A percentile compares a stretch with the other conserved stretches of the same genome.
Evolutionary conservation across 108 stramenopile genomes (phyloP).

Genomic region (Nitzschia putrida): DNA sequence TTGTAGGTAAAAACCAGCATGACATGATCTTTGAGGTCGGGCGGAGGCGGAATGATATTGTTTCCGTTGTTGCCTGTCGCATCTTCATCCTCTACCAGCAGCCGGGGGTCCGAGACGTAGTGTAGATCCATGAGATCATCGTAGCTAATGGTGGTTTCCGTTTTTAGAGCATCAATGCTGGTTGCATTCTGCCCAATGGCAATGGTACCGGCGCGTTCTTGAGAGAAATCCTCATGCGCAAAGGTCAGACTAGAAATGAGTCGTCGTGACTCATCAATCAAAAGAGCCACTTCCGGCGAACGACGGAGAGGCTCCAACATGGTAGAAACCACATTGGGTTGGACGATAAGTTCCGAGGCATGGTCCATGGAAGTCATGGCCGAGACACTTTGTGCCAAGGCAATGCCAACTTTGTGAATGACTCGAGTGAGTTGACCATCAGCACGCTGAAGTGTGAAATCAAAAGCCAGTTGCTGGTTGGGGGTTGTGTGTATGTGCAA

Average conservation of each 20-base stretch:
- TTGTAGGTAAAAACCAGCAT: conserved; percentile 77
- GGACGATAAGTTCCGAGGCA: conserved; percentile 69
- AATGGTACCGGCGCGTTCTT: neutral
- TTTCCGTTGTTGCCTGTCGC: conserved; percentile 9
- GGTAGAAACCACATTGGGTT: conserved; percentile 61
- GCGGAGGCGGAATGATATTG: conserved; percentile 47
- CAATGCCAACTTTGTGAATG: conserved; percentile 65
- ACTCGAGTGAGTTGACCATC: conserved; percentile 41
- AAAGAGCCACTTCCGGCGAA: conserved; percentile 66
- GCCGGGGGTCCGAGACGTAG: conserved; percentile 45
- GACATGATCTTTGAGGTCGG: conserved; percentile 70
- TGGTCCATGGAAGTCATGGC: conserved; percentile 57
- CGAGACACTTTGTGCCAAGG: conserved; percentile 54
- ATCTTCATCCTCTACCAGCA: no score
- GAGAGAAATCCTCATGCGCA: conserved; percentile 33
- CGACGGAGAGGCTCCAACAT: conserved; percentile 70
- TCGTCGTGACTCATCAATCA: conserved; percentile 51
- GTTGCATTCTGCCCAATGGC: neutral
- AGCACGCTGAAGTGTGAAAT: conserved; percentile 48
- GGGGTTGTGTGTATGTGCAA: conserved; percentile 48
- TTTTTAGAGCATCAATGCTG: conserved; percentile 44
- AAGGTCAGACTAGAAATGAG: conserved; percentile 36
- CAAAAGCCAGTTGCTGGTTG: conserved; percentile 53
- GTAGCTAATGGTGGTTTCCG: conserved; percentile 70
- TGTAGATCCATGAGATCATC: conserved; percentile 78